Percentiles rank a stretch among this genome's conserved stretches.
phyloP scores from a whole-genome alignment of 805 yeast genomes.

The Candida andamanensis region DNA sequence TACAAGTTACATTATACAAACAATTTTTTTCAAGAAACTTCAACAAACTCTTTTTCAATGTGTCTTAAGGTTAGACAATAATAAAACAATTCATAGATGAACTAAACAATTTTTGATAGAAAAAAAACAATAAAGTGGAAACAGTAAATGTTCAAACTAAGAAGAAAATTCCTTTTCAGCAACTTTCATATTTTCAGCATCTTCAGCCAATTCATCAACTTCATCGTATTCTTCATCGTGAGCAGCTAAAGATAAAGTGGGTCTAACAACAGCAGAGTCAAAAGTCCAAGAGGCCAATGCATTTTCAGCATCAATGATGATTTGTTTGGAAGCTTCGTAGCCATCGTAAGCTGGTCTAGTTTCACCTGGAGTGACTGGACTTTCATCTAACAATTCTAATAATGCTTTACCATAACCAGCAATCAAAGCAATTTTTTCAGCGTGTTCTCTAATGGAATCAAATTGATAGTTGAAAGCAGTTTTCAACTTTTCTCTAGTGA shows the following conservation, averaged over 20 bases:
- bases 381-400: conserved; percentile 90
- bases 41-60: no score
- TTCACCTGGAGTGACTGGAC: conserved; percentile 99
- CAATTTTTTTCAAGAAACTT: no score
- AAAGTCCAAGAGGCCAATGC: conserved; percentile 96
- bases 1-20: no score
- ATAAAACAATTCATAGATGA: conserved; percentile 2
- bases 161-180: conserved; percentile 48
- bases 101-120: conserved; percentile 1
- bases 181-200: conserved; percentile 36
- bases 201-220: conserved; percentile 40
- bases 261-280: conserved; percentile 92
- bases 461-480: conserved; percentile 96
- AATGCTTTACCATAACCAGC: conserved; percentile 99
- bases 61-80: no score
- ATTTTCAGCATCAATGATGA: conserved; percentile 93
- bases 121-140: conserved; percentile 1
- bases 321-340: conserved; percentile 96
- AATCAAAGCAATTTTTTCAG: conserved; percentile 94
- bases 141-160: conserved; percentile 1
- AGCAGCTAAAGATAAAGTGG: conserved; percentile 71
- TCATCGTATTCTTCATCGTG: conserved; percentile 53
- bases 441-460: conserved; percentile 89
- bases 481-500: conserved; percentile 96
- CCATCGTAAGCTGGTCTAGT: conserved; percentile 98